A percentile compares a stretch with the other conserved stretches of the same genome.
Evolutionary conservation across 768 basidiomycete species (phyloP).

Genomic region (Rhizopogon vinicolor): DNA sequence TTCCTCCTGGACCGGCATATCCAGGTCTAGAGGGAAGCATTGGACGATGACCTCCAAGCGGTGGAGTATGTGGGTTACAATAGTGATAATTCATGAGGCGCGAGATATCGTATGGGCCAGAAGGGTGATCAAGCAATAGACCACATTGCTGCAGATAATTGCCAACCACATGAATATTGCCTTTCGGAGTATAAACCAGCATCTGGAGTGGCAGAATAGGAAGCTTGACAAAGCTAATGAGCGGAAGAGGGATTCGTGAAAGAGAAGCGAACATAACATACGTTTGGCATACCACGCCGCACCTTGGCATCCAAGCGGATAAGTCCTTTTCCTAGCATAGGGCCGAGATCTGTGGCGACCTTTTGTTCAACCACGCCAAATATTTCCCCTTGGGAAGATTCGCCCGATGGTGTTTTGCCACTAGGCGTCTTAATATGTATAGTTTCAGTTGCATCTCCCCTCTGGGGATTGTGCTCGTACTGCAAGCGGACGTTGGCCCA

Average conservation of each 20-base stretch:
- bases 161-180: slow-evolving; percentile 82
- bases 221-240: slow-evolving; percentile 39
- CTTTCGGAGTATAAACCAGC: slow-evolving; percentile 91
- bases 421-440: slow-evolving; percentile 74
- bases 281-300: slow-evolving; percentile 57
- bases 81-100: slow-evolving; percentile 65
- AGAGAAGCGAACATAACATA: slow-evolving; percentile 24
- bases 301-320: slow-evolving; percentile 79
- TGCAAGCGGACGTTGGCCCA: slow-evolving; percentile 69
- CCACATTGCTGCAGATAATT: slow-evolving; percentile 64
- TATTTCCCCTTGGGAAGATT: slow-evolving; percentile 52
- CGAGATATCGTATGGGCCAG: slow-evolving; percentile 57
- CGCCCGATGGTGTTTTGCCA: slow-evolving; percentile 45
- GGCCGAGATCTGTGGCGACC: slow-evolving; percentile 72
- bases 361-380: slow-evolving; percentile 88
- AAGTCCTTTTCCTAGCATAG: slow-evolving; percentile 80
- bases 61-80: slow-evolving; percentile 86
- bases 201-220: slow-evolving; percentile 82
- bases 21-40: slow-evolving; percentile 38
- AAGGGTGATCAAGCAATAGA: slow-evolving; percentile 78
- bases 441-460: slow-evolving; percentile 55
- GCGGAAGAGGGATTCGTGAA: slow-evolving; percentile 15
- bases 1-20: slow-evolving; percentile 35
- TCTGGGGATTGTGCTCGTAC: slow-evolving; percentile 62
- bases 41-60: slow-evolving; percentile 56